Evolutionary conservation across 2,329 filamentous ascomycete species (phyloP).

Genomic region (Fusarium staphyleae): DNA sequence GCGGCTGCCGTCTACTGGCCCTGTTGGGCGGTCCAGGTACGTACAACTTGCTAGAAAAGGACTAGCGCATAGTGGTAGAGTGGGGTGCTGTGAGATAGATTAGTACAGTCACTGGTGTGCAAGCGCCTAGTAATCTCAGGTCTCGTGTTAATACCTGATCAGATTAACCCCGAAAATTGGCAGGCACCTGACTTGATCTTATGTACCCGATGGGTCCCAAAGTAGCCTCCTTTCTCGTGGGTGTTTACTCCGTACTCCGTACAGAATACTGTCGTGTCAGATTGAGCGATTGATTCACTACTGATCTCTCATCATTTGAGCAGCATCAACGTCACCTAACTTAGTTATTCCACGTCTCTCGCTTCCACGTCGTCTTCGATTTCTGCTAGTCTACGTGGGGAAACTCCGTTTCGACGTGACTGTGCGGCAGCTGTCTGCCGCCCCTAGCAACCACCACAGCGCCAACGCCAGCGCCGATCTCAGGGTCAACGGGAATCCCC

Average conservation of each 20-base stretch:
- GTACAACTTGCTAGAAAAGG: conserved; percentile 10
- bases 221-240: conserved; percentile 18
- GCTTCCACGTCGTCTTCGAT: conserved; percentile 16
- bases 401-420: conserved; percentile 18
- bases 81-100: conserved; percentile 41
- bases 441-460: conserved; percentile 35
- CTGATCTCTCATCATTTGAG: conserved; percentile 2
- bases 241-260: too few species aligned
- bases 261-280: conserved; percentile 10
- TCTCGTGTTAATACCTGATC: conserved; percentile 23
- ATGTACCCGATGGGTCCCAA: conserved; percentile 24
- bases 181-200: conserved; percentile 33
- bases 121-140: background rate
- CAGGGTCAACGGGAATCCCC: conserved; percentile 27
- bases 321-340: background rate
- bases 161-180: conserved; percentile 30
- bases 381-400: conserved; percentile 25
- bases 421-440: conserved; percentile 24
- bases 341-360: background rate
- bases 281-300: conserved; percentile 5
- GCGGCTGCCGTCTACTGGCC: conserved; percentile 19
- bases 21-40: conserved; percentile 32
- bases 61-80: conserved; percentile 24
- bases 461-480: conserved; percentile 30
- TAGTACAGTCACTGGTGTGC: conserved; percentile 15